Conservation (phyloP, 164 flowering plant genomes). For the Stephania yunnanensis region DNA sequence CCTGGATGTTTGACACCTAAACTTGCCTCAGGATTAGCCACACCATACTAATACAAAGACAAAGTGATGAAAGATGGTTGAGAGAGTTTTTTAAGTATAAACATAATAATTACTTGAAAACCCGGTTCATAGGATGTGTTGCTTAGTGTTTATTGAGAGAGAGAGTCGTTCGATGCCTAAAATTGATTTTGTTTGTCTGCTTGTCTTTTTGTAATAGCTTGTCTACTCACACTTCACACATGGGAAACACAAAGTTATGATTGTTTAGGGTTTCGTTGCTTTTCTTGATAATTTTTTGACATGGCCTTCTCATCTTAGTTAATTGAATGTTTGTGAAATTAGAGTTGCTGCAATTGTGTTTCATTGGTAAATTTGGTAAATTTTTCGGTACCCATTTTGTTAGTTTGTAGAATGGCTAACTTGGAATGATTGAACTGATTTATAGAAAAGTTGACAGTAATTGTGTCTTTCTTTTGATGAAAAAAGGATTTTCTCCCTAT, state of each 20-base stretch:
- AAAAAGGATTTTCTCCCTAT: too few species aligned
- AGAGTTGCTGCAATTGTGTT: too few species aligned
- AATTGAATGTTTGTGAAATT: neutral
- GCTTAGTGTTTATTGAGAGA: conserved; percentile 1
- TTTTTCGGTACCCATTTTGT: neutral
- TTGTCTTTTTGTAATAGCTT: neutral
- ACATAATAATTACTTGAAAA: neutral
- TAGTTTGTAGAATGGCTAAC: neutral
- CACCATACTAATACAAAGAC: conserved; percentile 10
- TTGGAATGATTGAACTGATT: conserved; percentile 1
- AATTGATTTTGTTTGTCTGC: conserved; percentile 13
- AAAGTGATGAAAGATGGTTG: conserved; percentile 5
- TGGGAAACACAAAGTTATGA: neutral
- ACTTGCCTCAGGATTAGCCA: conserved; percentile 34
- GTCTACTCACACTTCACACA: neutral
- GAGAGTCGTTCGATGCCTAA: conserved; percentile 5
- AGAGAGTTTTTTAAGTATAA: neutral
- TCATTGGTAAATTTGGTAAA: neutral
- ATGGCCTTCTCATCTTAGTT: neutral
- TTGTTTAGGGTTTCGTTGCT: conserved; percentile 7
- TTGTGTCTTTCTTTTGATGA: too few species aligned
- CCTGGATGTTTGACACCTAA: conserved; percentile 62
- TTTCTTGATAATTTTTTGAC: conserved; percentile 8
- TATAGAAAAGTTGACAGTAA: too few species aligned
- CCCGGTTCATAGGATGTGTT: conserved; percentile 5